phyloP scores from a whole-genome alignment of 2,329 filamentous ascomycete species.

The Xylariaceae sp. region DNA sequence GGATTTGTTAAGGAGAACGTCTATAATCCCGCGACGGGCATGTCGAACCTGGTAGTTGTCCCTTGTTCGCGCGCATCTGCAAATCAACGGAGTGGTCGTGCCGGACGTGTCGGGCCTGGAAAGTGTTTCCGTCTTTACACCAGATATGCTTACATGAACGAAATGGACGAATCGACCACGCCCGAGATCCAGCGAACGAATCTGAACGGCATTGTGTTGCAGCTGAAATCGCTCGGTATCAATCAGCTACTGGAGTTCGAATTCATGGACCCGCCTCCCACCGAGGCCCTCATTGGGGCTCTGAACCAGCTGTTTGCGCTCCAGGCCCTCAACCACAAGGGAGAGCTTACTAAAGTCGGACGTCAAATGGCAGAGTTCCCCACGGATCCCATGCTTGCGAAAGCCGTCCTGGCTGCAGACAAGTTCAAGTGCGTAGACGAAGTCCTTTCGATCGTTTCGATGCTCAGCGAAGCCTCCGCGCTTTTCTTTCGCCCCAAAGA shows the following conservation, averaged over 20 bases:
- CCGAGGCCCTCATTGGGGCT: slow-evolving; percentile 83
- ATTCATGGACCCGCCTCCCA: slow-evolving; percentile 90
- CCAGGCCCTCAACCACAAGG: slow-evolving; percentile 83
- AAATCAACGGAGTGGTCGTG: slow-evolving; percentile 88
- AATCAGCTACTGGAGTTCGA: slow-evolving; percentile 92
- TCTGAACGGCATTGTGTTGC: slow-evolving; percentile 76
- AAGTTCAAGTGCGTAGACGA: slow-evolving; percentile 93
- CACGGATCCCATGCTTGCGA: slow-evolving; percentile 86
- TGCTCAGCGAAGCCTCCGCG: slow-evolving; percentile 84
- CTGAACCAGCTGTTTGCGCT: slow-evolving; percentile 90
- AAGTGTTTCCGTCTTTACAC: slow-evolving; percentile 95
- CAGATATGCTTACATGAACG: slow-evolving; percentile 90
- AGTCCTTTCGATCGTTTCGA: slow-evolving; percentile 87
- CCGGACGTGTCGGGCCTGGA: slow-evolving; percentile 85
- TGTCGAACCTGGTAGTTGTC: slow-evolving; percentile 87
- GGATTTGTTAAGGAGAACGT: slow-evolving; percentile 95
- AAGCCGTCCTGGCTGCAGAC: slow-evolving; percentile 82
- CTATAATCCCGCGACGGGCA: slow-evolving; percentile 86
- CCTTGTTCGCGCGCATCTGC: slow-evolving; percentile 90
- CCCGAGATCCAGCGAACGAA: slow-evolving; percentile 93
- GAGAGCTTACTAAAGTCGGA: slow-evolving; percentile 85
- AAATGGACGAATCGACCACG: slow-evolving; percentile 87
- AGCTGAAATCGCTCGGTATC: slow-evolving; percentile 86
- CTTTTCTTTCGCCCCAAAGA: slow-evolving; percentile 95
- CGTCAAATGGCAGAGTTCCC: slow-evolving; percentile 96